phyloP scores from a whole-genome alignment of 495 filamentous ascomycete species.

The Podospora comata region DNA sequence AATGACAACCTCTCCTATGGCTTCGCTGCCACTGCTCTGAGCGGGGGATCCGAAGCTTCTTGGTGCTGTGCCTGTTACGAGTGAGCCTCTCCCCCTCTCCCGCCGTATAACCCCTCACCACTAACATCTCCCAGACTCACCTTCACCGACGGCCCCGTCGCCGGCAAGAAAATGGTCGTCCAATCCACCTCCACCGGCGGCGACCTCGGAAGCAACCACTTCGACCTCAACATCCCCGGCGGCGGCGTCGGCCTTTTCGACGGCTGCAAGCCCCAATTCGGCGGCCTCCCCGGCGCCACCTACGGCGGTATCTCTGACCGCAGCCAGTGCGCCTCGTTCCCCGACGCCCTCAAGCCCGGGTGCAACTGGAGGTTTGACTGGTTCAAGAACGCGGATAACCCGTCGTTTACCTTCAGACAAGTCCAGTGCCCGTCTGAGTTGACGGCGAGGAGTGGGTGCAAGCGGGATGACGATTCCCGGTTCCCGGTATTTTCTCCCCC shows the following conservation, averaged over 20 bases:
- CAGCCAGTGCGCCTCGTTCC: conserved; percentile 49
- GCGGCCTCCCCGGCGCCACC: conserved; percentile 50
- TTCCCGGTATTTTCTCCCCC: conserved; percentile 31
- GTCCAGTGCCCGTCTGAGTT: conserved; percentile 55
- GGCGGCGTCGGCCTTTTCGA: conserved; percentile 58
- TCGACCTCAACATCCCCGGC: conserved; percentile 57
- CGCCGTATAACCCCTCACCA: background rate
- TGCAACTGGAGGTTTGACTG: conserved; percentile 61
- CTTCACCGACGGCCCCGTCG: conserved; percentile 40
- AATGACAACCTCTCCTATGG: conserved; percentile 52
- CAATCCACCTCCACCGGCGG: conserved; percentile 62
- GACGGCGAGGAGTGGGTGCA: conserved; percentile 51
- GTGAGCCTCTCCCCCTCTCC: conserved; percentile 37
- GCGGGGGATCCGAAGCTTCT: conserved; percentile 40
- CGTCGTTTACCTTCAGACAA: conserved; percentile 48
- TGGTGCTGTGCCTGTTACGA: conserved; percentile 60
- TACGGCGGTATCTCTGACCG: conserved; percentile 55
- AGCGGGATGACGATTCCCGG: conserved; percentile 31
- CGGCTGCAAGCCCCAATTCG: conserved; percentile 52
- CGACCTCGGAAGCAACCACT: conserved; percentile 55
- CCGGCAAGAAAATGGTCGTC: conserved; percentile 58
- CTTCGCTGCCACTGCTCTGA: conserved; percentile 51
- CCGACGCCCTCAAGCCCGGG: conserved; percentile 48
- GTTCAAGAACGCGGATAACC: conserved; percentile 57
- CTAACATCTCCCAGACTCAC: conserved; percentile 26